Percentiles rank a stretch among this genome's conserved stretches.
Conservation (phyloP, 768 basidiomycete species). For the Leccinellum luteum region DNA sequence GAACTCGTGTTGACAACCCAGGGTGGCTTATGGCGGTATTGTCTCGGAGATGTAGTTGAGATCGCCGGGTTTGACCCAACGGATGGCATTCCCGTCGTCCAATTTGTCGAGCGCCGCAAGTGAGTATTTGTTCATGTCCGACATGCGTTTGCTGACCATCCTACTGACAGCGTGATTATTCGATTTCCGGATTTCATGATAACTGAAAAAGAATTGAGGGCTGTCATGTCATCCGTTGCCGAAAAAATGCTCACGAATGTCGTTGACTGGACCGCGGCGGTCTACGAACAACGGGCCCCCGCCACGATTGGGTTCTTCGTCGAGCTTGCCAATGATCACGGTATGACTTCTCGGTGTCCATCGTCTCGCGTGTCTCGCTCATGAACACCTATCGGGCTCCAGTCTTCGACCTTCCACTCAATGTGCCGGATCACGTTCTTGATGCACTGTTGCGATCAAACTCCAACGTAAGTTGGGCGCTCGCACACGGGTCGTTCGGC, state of each 20-base stretch:
- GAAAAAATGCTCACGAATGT: not conserved
- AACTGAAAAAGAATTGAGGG: constrained; percentile 11
- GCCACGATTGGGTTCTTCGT: constrained; percentile 16
- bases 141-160: not conserved
- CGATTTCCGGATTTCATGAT: constrained; percentile 14
- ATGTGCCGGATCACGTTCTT: constrained; percentile 5
- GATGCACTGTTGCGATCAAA: constrained; percentile 1
- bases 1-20: constrained; percentile 19
- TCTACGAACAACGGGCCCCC: constrained; percentile 4
- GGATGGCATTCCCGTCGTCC: constrained; percentile 19
- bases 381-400: not conserved
- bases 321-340: constrained; percentile 6
- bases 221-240: not conserved
- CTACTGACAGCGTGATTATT: not conserved
- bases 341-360: not conserved
- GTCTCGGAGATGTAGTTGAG: constrained; percentile 21
- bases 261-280: constrained; percentile 19
- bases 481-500: not conserved
- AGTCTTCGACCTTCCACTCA: not conserved
- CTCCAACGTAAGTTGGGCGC: not conserved
- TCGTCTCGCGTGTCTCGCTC: not conserved
- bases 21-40: constrained; percentile 23
- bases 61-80: constrained; percentile 17
- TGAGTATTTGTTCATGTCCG: not conserved
- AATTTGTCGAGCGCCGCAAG: constrained; percentile 17